These are phyloP conservation scores for Capsicum pubescens DNA, from an alignment of 257 asterid genomes.

Conservation along the genomic window DNA sequence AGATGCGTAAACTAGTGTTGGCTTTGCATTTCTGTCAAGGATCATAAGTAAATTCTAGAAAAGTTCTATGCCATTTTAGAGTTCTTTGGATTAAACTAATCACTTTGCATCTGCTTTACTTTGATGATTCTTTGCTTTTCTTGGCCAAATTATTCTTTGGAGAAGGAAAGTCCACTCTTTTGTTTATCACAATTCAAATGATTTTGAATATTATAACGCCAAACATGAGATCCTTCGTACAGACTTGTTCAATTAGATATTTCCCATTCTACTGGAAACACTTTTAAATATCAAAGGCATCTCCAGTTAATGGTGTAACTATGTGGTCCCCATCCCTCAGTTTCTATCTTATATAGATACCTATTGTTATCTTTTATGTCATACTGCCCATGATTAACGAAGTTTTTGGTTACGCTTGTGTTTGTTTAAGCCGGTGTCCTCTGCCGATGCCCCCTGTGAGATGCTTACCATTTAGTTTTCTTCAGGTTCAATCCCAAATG, in stretches of 20 bases:
- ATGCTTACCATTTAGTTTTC: conserved; percentile 18
- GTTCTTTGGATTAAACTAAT: not conserved
- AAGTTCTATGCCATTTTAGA: conserved; percentile 26
- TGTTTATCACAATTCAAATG: not conserved
- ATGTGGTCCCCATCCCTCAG: not conserved
- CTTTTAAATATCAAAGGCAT: conserved; percentile 7
- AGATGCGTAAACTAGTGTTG: not conserved
- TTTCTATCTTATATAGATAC: not conserved
- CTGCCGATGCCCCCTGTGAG: conserved; percentile 11
- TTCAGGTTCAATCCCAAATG: conserved; percentile 43
- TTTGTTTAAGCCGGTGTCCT: conserved; percentile 3
- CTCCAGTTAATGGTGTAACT: conserved; percentile 1
- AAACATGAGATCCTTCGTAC: not conserved
- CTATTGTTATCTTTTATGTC: not conserved
- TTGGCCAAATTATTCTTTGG: conserved; percentile 31
- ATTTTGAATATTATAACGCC: conserved; percentile 12
- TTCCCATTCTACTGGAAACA: not conserved
- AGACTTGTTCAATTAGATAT: not conserved
- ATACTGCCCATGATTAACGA: conserved; percentile 19
- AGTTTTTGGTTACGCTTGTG: not conserved
- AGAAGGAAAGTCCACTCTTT: conserved; percentile 26
- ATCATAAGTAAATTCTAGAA: not conserved
- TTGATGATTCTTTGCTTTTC: conserved; percentile 28
- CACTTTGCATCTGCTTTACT: conserved; percentile 40
- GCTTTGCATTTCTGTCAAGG: conserved; percentile 11